Evolutionary conservation across 2,329 filamentous ascomycete genomes (phyloP).

Genomic region (Phaeoacremonium minimum): DNA sequence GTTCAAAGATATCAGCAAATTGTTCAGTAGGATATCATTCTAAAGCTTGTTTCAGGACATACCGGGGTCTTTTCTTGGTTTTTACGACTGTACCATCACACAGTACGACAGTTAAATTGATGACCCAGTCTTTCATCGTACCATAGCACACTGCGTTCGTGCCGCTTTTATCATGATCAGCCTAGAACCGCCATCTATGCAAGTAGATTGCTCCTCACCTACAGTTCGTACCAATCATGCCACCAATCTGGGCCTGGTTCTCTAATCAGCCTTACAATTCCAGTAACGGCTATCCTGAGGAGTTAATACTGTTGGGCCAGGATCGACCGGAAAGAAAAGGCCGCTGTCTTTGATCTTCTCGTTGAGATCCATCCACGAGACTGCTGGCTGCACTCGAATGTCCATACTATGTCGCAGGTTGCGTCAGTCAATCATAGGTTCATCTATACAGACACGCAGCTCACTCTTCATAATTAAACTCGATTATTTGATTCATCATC

Average conservation of each 20-base stretch:
- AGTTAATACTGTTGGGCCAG: conserved; percentile 43
- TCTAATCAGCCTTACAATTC: too few relatives aligned
- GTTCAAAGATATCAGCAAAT: too few relatives aligned
- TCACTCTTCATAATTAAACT: conserved; percentile 80
- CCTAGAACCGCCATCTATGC: too few relatives aligned
- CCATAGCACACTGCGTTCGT: conserved; percentile 79
- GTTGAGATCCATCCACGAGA: conserved; percentile 88
- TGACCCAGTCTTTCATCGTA: conserved; percentile 85
- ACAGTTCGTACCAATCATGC: conserved; percentile 78
- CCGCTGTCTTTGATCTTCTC: conserved; percentile 64
- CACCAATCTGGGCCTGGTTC: conserved; percentile 80
- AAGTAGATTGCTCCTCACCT: too few relatives aligned
- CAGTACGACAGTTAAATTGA: conserved; percentile 77
- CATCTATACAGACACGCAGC: too few relatives aligned
- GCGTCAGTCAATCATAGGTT: too few relatives aligned
- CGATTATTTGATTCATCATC: conserved; percentile 77
- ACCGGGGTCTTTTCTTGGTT: conserved; percentile 70
- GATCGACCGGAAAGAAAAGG: conserved; percentile 88
- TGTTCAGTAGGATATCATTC: too few relatives aligned
- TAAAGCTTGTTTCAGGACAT: too few relatives aligned
- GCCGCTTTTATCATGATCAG: too few relatives aligned
- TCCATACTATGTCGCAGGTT: too few relatives aligned
- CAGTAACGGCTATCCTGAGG: too few relatives aligned
- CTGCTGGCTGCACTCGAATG: conserved; percentile 83
- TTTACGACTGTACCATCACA: conserved; percentile 77